A percentile compares a stretch with the other conserved stretches of the same genome.
These are phyloP conservation scores for Astragalus membranaceus DNA, from an alignment of 306 rosid genomes.

Conservation along the genomic window DNA sequence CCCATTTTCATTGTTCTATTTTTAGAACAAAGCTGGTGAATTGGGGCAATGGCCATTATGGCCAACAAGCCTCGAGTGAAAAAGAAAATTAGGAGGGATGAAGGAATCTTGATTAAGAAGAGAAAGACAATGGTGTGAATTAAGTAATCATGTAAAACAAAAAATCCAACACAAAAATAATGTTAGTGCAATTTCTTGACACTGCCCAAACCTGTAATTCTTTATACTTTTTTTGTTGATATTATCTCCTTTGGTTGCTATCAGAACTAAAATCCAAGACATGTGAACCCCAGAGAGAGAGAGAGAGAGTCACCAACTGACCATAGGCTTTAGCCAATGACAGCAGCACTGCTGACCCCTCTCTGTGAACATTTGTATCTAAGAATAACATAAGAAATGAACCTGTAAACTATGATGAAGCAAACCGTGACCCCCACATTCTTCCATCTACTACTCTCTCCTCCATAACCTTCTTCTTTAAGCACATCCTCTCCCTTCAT, in stretches of 20 bases:
- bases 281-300: conserved; percentile 29
- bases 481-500: conserved; percentile 65
- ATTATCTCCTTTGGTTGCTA: conserved; percentile 31
- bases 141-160: conserved; percentile 21
- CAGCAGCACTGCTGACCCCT: conserved; percentile 32
- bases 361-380: conserved; percentile 68
- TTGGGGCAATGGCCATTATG: neutral
- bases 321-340: conserved; percentile 17
- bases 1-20: neutral
- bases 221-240: conserved; percentile 23
- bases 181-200: conserved; percentile 40
- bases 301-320: conserved; percentile 16
- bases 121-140: conserved; percentile 12
- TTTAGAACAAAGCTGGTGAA: neutral
- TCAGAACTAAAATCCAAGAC: conserved; percentile 44
- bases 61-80: conserved; percentile 13
- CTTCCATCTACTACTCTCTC: conserved; percentile 67
- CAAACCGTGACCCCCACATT: conserved; percentile 71
- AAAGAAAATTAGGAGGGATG: neutral
- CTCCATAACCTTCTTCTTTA: conserved; percentile 77
- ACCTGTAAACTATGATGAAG: conserved; percentile 83
- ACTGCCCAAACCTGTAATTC: conserved; percentile 21
- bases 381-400: conserved; percentile 79
- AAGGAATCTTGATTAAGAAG: conserved; percentile 22
- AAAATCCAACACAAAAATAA: conserved; percentile 23